These are phyloP conservation scores for Mycena rosella DNA, from an alignment of 768 basidiomycete genomes.

Conservation along the genomic window DNA sequence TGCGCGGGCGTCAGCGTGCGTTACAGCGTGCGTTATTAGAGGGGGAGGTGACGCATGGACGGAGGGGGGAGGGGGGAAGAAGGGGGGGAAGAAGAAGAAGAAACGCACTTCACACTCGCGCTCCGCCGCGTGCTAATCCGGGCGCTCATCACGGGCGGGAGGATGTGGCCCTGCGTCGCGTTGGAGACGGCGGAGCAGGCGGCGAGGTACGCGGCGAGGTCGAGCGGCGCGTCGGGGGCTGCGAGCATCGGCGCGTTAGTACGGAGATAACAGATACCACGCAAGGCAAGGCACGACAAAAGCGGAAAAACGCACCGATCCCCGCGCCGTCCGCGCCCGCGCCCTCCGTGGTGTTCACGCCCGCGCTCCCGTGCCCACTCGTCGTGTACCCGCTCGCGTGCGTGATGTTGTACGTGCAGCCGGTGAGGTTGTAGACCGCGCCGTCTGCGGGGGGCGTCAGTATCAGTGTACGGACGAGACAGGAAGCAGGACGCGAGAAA, in stretches of 20 bases:
- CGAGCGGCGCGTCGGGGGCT: constrained; percentile 55
- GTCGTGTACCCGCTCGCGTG: constrained; percentile 60
- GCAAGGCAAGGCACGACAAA: background rate
- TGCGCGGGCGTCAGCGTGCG: background rate
- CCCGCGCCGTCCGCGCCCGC: background rate
- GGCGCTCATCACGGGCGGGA: constrained; percentile 88
- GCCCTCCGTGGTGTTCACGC: constrained; percentile 45
- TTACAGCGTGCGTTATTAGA: too few relatives aligned
- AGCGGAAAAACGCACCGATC: constrained; percentile 26
- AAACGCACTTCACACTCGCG: constrained; percentile 65
- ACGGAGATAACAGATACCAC: too few relatives aligned
- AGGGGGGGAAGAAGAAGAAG: background rate
- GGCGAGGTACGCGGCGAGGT: constrained; percentile 63
- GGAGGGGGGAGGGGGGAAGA: too few relatives aligned
- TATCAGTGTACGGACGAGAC: background rate
- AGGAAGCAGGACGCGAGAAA: background rate
- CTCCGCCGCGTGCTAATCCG: constrained; percentile 80
- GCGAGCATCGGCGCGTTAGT: constrained; percentile 24
- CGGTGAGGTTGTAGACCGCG: constrained; percentile 84
- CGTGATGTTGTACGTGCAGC: constrained; percentile 81
- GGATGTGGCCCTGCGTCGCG: constrained; percentile 70
- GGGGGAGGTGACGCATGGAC: background rate
- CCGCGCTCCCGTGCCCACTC: constrained; percentile 37
- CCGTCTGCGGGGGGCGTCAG: constrained; percentile 58
- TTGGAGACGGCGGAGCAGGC: constrained; percentile 84